Evolutionary conservation across 352 stramenopile species (phyloP), one percentile per base, ranked within the genome.

Genomic region (Globisporangium cylindrosporum): DNA sequence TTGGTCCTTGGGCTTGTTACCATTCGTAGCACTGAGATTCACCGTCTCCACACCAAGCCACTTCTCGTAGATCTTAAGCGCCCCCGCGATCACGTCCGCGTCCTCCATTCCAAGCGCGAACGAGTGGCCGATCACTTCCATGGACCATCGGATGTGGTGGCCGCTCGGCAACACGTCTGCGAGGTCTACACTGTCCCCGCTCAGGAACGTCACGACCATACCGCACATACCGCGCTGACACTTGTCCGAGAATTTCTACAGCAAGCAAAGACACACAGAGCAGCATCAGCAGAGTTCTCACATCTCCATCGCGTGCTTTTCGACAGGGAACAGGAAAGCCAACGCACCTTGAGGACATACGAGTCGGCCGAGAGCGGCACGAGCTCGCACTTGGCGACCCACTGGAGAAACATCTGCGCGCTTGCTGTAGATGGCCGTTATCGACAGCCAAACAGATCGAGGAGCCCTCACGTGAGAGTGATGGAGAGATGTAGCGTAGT

Each of bases 371-470:
- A 75, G 15, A 79, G 65, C 46, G 88, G 79, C 70, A 94, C 81
- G 48, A 96, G 81, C 74, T 96, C 88, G 73, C 86, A 94, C 76
- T 96, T 96, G 76, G 80, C 79, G 72, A 96, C 85, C 88, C 88
- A 96, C 62, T 81, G 82, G 48, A 96, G 81, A 68, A 96, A 96
- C 88, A 96, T 96, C 38, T 38, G 53, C 20, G 63, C 43, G 32
- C 29, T 24, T 24, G n/a, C 29, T 41, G 25, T 22, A 60, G 38
- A 4, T 18, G 24, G 7, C 27, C 55, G 9, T 15, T 34, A 36
- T 36, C 32, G 32, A 36, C 32, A 58, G 14, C 27, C 27, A 29
- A 29, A 46, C 41, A 41, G 12, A 57, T 20, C 53, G 38, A 55
- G 53, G 24, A 7, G 12, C 1, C 24, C 24, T 0, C 25, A 59